phyloP scores from a whole-genome alignment of 2,329 filamentous ascomycete genomes.

The Penicillium sp. region DNA sequence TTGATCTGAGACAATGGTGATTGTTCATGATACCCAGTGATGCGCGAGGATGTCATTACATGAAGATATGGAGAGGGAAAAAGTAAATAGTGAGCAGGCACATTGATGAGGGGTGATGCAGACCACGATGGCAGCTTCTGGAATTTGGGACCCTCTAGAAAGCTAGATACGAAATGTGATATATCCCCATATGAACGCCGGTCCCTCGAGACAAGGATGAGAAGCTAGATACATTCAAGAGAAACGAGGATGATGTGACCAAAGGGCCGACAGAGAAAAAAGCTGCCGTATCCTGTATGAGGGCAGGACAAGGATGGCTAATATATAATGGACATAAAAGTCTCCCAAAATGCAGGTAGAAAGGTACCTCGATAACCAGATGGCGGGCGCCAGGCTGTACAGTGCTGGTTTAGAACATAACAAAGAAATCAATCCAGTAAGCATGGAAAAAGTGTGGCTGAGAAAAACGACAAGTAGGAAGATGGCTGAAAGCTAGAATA shows the following conservation, averaged over 20 bases:
- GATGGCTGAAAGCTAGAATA: slow-evolving; percentile 10
- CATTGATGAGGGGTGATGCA: not conserved
- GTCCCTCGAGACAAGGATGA: slow-evolving; percentile 7
- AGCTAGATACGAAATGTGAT: slow-evolving; percentile 7
- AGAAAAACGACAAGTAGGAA: slow-evolving; percentile 2
- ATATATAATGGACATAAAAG: slow-evolving; percentile 16
- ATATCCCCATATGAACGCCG: slow-evolving; percentile 13
- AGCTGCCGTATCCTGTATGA: not conserved
- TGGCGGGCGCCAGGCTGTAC: slow-evolving; percentile 18
- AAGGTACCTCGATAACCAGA: slow-evolving; percentile 4
- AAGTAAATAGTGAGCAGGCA: not conserved
- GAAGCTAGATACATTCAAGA: slow-evolving; percentile 8
- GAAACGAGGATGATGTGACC: not conserved
- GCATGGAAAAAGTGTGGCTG: not conserved
- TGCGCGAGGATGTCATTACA: not conserved
- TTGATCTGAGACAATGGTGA: slow-evolving; percentile 2
- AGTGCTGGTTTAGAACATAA: slow-evolving; percentile 13
- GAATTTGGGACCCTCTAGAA: not conserved
- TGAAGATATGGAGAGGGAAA: not conserved
- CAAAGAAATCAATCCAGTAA: slow-evolving; percentile 9
- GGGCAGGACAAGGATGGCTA: slow-evolving; percentile 5
- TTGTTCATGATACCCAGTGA: not conserved
- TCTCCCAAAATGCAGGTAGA: slow-evolving; percentile 17
- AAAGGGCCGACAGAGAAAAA: not conserved
- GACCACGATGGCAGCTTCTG: not conserved